These are phyloP conservation scores for Exophiala xenobiotica DNA, from an alignment of 2,329 filamentous ascomycete species.

Conservation along the genomic window DNA sequence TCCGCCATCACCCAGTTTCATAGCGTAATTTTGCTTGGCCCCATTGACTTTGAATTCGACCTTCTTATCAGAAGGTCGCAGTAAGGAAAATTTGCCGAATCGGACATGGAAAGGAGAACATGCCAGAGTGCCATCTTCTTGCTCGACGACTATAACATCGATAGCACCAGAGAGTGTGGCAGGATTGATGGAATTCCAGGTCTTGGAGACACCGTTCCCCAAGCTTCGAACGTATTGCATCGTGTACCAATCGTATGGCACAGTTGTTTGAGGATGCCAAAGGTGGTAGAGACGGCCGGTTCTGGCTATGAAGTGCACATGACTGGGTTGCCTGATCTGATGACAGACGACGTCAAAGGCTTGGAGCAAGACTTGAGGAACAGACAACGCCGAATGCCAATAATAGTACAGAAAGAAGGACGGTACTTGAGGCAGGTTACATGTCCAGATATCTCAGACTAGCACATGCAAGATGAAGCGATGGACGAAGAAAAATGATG, in stretches of 20 bases:
- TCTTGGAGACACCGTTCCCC: constrained; percentile 92
- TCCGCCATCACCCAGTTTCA: constrained; percentile 96
- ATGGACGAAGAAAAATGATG: constrained; percentile 1
- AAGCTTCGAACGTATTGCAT: constrained; percentile 99
- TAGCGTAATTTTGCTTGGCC: constrained; percentile 85
- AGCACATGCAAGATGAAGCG: background rate
- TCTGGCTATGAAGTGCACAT: background rate
- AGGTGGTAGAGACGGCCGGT: background rate
- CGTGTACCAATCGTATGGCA: constrained; percentile 18
- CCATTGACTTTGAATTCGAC: constrained; percentile 97
- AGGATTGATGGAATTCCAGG: constrained; percentile 99
- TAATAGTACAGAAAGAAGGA: background rate
- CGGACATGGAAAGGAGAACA: constrained; percentile 98
- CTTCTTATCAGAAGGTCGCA: constrained; percentile 97
- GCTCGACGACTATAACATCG: constrained; percentile 97
- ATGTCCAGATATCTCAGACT: background rate
- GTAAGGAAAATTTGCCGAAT: constrained; percentile 95
- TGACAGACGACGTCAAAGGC: background rate
- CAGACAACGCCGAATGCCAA: background rate
- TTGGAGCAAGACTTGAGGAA: background rate
- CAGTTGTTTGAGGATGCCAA: background rate
- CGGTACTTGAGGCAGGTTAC: background rate
- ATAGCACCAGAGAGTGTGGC: constrained; percentile 96
- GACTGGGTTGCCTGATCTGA: background rate
- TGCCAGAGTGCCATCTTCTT: constrained; percentile 78